Base-by-base conservation (phyloP, 2,329 filamentous ascomycete species). In the Leptographium galeiforme region DNA sequence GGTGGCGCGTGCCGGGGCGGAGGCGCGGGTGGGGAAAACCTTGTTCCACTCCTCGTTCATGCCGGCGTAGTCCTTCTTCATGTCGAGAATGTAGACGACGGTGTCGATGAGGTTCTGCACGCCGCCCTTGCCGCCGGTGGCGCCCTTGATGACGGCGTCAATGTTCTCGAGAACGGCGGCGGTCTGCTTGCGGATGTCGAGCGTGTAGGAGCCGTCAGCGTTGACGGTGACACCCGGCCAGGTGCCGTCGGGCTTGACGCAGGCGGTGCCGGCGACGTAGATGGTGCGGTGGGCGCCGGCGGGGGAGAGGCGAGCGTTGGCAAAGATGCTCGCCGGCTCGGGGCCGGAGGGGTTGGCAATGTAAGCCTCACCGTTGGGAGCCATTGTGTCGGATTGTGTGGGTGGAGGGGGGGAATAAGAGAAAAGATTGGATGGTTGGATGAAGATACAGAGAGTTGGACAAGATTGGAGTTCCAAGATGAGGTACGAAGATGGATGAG, bases 21-120 rank as follows among this genome's bases (percentile, higher is more conserved):
- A 62, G 1, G 57, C 61, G 8, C 68, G 63, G 36, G 65, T 63
- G 14, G 62, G 33, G 55, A 68, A 73, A 8, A 72, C 63, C 58
- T 69, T 68, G 56, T 72, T 72, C 70, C 70, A 72, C 57, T 69
- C 70, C 57, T 70, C 69, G 50, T 73, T 72, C 69, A 72, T 72
- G 16, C 66, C 70, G 6, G 63, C 62, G 54, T 73, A 72, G 34
- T 73, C 61, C 1, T 57, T 61, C 55, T 70, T 63, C 67, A 71
- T 71, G 55, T 72, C 67, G 11, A 67, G 45, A 6, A 72, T 59
- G 51, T 70, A 72, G 12, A 72, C 67, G 12, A 67, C 66, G 4
- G 68, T 61, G 46, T 71, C 68, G 19, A 71, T 66, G 6, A 70
- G 57, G 56, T 70, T 70, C 16, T 63, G 57, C 16, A 71, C 58